Percentiles rank a stretch among this genome's conserved stretches.
Conservation (phyloP, 129 eudicot genomes). For the Tanacetum coccineum region DNA sequence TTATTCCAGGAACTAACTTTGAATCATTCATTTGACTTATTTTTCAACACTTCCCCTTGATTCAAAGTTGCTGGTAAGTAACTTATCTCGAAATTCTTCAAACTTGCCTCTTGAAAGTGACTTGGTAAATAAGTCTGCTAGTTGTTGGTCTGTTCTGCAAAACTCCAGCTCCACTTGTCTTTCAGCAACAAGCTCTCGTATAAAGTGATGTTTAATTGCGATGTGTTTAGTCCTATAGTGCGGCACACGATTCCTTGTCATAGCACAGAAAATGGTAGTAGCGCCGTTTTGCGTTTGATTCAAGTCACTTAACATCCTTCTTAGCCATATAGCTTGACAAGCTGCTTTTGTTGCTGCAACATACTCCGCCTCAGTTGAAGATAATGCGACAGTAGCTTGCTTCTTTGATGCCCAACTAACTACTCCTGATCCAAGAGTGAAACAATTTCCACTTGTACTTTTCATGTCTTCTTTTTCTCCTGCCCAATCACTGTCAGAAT, state of each 20-base stretch:
- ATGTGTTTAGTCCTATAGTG: constrained; percentile 6
- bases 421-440: background rate
- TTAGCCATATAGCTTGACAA: constrained; percentile 4
- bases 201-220: background rate
- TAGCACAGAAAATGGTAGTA: background rate
- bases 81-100: constrained; percentile 2
- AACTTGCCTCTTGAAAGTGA: constrained; percentile 6
- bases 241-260: background rate
- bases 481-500: background rate
- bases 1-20: background rate
- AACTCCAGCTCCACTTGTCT: background rate
- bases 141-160: background rate
- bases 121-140: constrained; percentile 11
- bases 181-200: background rate
- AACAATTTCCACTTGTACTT: background rate
- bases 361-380: background rate
- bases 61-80: background rate
- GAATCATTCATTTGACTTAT: background rate
- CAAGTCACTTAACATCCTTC: background rate
- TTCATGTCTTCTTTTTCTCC: background rate
- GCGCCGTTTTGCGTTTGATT: background rate
- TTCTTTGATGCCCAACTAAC: constrained; percentile 10
- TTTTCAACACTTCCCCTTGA: no score
- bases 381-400: background rate
- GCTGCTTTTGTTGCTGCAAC: background rate